phyloP scores from a whole-genome alignment of 1,284 basidiomycete genomes.

The Boletus subluridellus region DNA sequence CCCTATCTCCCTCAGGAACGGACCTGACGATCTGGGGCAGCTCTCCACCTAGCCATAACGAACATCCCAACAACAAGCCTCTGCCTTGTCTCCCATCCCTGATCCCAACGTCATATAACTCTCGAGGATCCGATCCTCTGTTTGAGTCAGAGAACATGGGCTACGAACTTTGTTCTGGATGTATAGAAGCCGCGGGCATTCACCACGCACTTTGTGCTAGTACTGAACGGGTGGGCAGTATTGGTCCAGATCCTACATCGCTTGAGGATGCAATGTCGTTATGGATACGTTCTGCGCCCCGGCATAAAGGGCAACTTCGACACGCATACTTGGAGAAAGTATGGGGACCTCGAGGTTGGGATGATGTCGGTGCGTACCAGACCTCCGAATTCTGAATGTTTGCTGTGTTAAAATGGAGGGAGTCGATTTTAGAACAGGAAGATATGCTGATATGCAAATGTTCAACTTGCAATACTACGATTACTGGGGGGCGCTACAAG shows the following conservation, averaged over 20 bases:
- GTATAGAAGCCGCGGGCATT: constrained; percentile 74
- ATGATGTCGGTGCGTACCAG: constrained; percentile 70
- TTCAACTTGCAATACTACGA: constrained; percentile 69
- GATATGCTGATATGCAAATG: constrained; percentile 62
- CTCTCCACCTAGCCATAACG: constrained; percentile 16
- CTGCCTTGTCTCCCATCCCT: constrained; percentile 39
- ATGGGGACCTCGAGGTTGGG: constrained; percentile 80
- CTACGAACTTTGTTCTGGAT: constrained; percentile 79
- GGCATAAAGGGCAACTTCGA: constrained; percentile 64
- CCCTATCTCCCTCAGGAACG: constrained; percentile 40
- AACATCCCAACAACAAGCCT: constrained; percentile 38
- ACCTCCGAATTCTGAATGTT: not conserved
- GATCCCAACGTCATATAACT: constrained; percentile 12
- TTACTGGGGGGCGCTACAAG: constrained; percentile 70
- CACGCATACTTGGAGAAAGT: constrained; percentile 84
- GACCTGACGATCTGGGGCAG: constrained; percentile 19
- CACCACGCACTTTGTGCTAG: constrained; percentile 68
- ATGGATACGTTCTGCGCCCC: constrained; percentile 63
- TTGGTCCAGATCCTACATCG: constrained; percentile 41
- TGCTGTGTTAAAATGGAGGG: not conserved
- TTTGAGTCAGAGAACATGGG: constrained; percentile 43
- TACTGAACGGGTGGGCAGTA: constrained; percentile 42
- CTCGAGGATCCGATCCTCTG: constrained; percentile 12
- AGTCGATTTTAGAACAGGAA: constrained; percentile 57
- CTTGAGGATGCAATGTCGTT: constrained; percentile 52